Base-by-base conservation (phyloP, 2,329 filamentous ascomycete species). In the Bipolaris victoriae region DNA sequence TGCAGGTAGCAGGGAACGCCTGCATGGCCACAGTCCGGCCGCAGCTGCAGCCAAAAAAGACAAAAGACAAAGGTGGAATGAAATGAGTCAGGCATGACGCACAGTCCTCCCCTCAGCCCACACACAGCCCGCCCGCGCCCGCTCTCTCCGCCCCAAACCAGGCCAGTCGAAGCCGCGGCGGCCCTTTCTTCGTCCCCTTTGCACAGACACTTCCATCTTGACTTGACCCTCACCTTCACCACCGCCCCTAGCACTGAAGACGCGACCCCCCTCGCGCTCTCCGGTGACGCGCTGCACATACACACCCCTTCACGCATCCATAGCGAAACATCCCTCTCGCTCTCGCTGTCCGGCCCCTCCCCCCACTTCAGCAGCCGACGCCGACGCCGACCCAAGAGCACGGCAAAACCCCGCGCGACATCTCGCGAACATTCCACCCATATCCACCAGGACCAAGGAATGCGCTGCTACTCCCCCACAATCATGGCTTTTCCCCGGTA, bases 401-500 rank as follows among this genome's bases (percentile, higher is more conserved):
- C 53, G 49, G 48, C 45, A 49, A 37, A 49, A 41, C 49, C 35
- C 41, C 45, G 39, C 49, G 49, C 45, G 50, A 40, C 45, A 55
- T 41, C 15, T 45, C 46, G 41, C 55, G 39, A 55, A 55, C 41
- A 22, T 33, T 43, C 31, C 40, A 49, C 18, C 20, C 51, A 46
- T 41, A 45, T 36, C 40, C 50, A 22, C 36, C 39, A 59, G 61
- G 46, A 61, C 52, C 56, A 16, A 65, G 65, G 60, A 66, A 70
- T 67, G 66, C 56, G 63, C 52, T 47, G 52, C 51, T 43, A 55
- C 45, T 53, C 52, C 58, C 61, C 55, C 45, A 64, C 52, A 64
- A 59, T 62, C 62, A 70, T 70, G 67, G 67, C 66, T 49, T 65
- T 57, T 66, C 63, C 49, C 57, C 60, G 67, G 66, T 62, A 60